phyloP scores from a whole-genome alignment of 2,329 filamentous ascomycete species.

The Colletotrichum scovillei region DNA sequence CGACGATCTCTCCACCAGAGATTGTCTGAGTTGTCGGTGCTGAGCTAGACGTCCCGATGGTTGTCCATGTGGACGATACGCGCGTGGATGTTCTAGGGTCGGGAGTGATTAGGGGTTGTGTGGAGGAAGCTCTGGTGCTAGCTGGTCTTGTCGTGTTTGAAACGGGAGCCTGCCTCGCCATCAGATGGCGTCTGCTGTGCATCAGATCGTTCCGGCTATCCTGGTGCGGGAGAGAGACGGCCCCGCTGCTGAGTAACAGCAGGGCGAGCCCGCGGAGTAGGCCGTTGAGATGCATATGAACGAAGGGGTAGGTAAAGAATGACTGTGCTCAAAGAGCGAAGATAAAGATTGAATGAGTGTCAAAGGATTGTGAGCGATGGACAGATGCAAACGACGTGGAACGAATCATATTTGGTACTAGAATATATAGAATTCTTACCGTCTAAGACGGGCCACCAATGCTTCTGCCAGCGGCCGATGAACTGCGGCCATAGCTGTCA shows the following conservation, averaged over 20 bases:
- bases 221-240: background rate
- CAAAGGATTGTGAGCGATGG: background rate
- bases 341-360: background rate
- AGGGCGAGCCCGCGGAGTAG: background rate
- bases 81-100: background rate
- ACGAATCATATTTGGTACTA: no score
- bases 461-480: no score
- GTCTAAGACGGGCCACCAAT: no score
- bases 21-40: background rate
- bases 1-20: background rate
- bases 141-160: background rate
- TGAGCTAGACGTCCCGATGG: background rate
- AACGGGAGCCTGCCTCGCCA: background rate
- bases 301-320: background rate
- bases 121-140: background rate
- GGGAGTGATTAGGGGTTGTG: constrained; percentile 2
- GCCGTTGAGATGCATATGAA: background rate
- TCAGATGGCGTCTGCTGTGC: background rate
- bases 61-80: background rate
- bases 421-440: background rate
- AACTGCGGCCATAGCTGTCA: no score
- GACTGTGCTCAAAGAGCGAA: background rate
- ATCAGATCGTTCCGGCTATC: background rate
- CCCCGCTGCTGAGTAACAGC: background rate
- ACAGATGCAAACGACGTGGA: background rate